phyloP scores from a whole-genome alignment of 495 filamentous ascomycete genomes.

The Hypoxylon lienhwacheense region DNA sequence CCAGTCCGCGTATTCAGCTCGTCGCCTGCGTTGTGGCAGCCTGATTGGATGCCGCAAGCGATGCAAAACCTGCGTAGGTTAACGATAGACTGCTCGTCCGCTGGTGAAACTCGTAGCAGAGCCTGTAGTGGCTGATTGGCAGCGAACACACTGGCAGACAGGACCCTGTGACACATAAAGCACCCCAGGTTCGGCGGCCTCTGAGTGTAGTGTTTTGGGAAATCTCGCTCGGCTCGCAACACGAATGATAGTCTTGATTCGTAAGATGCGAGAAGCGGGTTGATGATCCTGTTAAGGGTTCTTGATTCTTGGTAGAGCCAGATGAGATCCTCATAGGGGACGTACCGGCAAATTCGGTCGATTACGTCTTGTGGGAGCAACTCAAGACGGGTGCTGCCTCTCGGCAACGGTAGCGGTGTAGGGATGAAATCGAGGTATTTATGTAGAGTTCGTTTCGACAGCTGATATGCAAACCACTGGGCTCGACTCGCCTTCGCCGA shows the following conservation, averaged over 20 bases:
- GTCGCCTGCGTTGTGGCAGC: conserved; percentile 30
- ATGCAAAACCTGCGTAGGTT: conserved; percentile 36
- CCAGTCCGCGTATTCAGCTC: conserved; percentile 25
- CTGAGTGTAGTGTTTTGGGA: conserved; percentile 16
- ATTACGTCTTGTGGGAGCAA: conserved; percentile 14
- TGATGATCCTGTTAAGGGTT: conserved; percentile 4
- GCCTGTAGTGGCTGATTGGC: conserved; percentile 27
- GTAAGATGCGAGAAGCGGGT: conserved; percentile 23
- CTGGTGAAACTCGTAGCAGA: neutral
- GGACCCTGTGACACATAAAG: conserved; percentile 29
- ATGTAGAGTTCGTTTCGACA: conserved; percentile 3
- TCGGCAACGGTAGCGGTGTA: neutral
- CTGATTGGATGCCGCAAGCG: conserved; percentile 27
- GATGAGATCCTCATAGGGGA: conserved; percentile 24
- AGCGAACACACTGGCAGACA: conserved; percentile 27
- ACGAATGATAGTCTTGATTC: conserved; percentile 22
- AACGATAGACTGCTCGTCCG: conserved; percentile 10
- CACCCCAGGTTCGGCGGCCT: conserved; percentile 27
- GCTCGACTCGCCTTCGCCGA: neutral
- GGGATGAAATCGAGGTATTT: conserved; percentile 11
- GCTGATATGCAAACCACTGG: conserved; percentile 6
- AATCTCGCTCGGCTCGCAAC: conserved; percentile 34
- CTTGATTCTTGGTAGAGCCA: conserved; percentile 13
- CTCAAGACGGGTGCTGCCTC: neutral
- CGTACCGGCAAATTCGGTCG: conserved; percentile 16